A percentile compares a stretch with the other conserved stretches of the same genome.
Conservation (phyloP, 495 filamentous ascomycete species). For the Symbiotaphrina buchneri region DNA sequence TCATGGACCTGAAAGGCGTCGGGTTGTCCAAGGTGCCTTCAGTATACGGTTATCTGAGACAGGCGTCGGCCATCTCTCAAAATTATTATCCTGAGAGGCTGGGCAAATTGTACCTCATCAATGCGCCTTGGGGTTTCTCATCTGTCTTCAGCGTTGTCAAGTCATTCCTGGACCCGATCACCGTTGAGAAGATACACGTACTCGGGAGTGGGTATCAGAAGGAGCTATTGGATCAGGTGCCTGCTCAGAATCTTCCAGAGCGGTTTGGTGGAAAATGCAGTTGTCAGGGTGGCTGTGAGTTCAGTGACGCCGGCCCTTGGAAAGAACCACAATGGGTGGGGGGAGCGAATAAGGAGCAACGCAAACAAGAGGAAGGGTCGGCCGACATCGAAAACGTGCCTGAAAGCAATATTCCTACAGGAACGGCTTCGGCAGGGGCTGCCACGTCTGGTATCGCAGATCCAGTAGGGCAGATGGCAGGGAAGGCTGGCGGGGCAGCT, state of each 20-base stretch:
- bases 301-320: slow-evolving; percentile 89
- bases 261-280: slow-evolving; percentile 68
- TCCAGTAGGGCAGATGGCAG: too few species aligned
- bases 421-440: background rate
- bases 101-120: slow-evolving; percentile 82
- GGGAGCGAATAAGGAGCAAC: slow-evolving; percentile 44
- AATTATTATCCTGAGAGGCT: slow-evolving; percentile 98
- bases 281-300: slow-evolving; percentile 62
- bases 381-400: slow-evolving; percentile 1
- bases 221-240: slow-evolving; percentile 66
- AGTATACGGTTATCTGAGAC: slow-evolving; percentile 22
- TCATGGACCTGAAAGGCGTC: slow-evolving; percentile 93
- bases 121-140: slow-evolving; percentile 87
- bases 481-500: too few species aligned
- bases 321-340: slow-evolving; percentile 52
- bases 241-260: slow-evolving; percentile 74
- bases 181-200: slow-evolving; percentile 86
- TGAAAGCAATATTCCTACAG: background rate
- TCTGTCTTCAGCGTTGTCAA: slow-evolving; percentile 67
- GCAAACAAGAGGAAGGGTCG: slow-evolving; percentile 14
- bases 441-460: too few species aligned
- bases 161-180: slow-evolving; percentile 86
- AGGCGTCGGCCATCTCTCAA: slow-evolving; percentile 23
- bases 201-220: slow-evolving; percentile 61
- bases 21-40: slow-evolving; percentile 56